Evolutionary conservation across 1,284 basidiomycete genomes (phyloP).

Genomic region (Cutaneotrichosporon arboriforme): DNA sequence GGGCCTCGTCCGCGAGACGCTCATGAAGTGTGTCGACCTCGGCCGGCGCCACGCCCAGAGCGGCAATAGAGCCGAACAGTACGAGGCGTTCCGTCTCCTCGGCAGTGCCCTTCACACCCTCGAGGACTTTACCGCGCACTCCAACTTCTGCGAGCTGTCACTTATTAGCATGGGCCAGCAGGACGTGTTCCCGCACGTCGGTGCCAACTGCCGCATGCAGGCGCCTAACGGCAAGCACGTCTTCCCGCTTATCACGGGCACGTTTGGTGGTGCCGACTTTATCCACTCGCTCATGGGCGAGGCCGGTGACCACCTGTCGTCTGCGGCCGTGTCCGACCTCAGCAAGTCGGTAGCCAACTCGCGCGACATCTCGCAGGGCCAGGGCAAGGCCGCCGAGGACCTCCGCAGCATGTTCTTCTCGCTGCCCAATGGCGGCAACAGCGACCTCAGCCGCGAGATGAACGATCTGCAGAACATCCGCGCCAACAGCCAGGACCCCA

Average conservation of each 20-base stretch:
- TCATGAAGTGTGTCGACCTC: constrained; percentile 63
- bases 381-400: constrained; percentile 50
- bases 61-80: constrained; percentile 65
- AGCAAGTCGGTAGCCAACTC: constrained; percentile 72
- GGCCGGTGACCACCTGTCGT: constrained; percentile 49
- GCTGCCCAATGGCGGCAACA: constrained; percentile 57
- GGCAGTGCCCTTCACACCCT: constrained; percentile 55
- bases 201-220: constrained; percentile 69
- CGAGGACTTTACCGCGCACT: constrained; percentile 68
- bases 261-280: constrained; percentile 84
- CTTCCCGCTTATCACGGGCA: constrained; percentile 78
- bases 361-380: constrained; percentile 45
- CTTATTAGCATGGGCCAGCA: constrained; percentile 67
- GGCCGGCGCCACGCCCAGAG: constrained; percentile 55
- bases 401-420: constrained; percentile 50
- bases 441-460: constrained; percentile 63
- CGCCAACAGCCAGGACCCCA: constrained; percentile 59
- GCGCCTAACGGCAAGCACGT: constrained; percentile 71
- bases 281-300: constrained; percentile 60
- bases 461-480: constrained; percentile 67
- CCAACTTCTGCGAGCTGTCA: constrained; percentile 77
- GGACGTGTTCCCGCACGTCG: constrained; percentile 84
- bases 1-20: constrained; percentile 67
- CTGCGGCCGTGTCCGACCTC: constrained; percentile 81
- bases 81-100: constrained; percentile 74